Base-by-base conservation (phyloP, 1,284 basidiomycete species). In the Cryptococcus sp. region DNA sequence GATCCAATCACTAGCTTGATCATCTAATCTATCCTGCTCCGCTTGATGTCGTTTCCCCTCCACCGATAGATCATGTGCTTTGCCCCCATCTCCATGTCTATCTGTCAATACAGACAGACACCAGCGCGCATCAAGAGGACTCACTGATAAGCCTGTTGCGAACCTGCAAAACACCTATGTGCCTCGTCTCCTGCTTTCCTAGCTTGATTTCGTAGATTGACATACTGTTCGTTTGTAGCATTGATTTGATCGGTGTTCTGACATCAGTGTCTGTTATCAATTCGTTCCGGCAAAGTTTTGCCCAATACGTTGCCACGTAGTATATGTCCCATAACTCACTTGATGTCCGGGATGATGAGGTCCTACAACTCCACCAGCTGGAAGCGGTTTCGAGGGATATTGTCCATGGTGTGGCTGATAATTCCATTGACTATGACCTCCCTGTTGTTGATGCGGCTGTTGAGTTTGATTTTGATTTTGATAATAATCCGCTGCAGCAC, bases 1-100 rank as follows among this genome's bases (percentile, higher is more conserved):
- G 60, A 98, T 96, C 88, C 89, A 94, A 48, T 86, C 82, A 52
- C 85, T 84, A 1, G 94, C 96, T 73, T 96, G 77, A 56, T 81
- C 80, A 72, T 98, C 93, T 59, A 93, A 75, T 45, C 81, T 73
- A 59, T 89, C 85, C 86, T 92, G 92, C 66, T 83, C 81, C 13
- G 75, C 67, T 74, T 92, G 84, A 72, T 94, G 88, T 46, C 78
- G 76, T 72, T 93, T 90, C 7, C 91, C 94, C 73, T 92, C 70
- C 58, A 85, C 82, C 10, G 86, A 89, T 31, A 97, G 79, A 56
- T 87, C 79, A 75, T 97, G 93, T 11, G 93, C 93, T 21, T 77
- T 75, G 0, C 82, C 88, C 14, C 89, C 85, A 63, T 98, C 84
- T 2, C 87, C 83, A 1, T 78, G 69, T 53, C 67, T 72, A 44